These are phyloP conservation scores for Macrophomina tecta DNA, from an alignment of 2,329 filamentous ascomycete species.

Conservation along the genomic window DNA sequence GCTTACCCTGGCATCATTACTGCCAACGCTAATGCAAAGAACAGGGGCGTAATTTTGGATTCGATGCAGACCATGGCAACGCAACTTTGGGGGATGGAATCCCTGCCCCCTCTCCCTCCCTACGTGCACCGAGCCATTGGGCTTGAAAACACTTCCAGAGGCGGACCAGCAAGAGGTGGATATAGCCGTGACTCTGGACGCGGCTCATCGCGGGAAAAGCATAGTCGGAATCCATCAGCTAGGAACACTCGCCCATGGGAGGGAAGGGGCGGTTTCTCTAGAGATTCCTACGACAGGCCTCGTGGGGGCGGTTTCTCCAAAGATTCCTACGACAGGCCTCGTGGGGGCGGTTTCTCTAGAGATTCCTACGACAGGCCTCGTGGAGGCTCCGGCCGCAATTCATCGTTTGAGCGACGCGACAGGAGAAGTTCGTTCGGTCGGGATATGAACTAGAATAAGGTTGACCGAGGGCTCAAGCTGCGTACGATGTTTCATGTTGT, in stretches of 20 bases:
- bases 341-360: not conserved
- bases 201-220: no score
- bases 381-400: not conserved
- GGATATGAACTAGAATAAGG: not conserved
- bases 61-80: conserved; percentile 52
- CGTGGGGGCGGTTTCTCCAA: no score
- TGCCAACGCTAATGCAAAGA: conserved; percentile 29
- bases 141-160: not conserved
- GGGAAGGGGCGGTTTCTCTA: no score
- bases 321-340: not conserved
- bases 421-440: not conserved
- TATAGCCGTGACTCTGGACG: no score
- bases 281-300: no score
- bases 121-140: not conserved
- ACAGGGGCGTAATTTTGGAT: conserved; percentile 50
- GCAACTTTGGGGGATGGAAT: conserved; percentile 55
- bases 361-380: not conserved
- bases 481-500: no score
- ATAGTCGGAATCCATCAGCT: no score
- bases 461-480: not conserved
- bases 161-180: no score
- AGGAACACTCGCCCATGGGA: no score
- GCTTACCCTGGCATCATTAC: not conserved
- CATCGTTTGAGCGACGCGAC: not conserved
- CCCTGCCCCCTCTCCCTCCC: conserved; percentile 36